Evolutionary conservation across 2,329 filamentous ascomycete genomes (phyloP), one percentile per base, ranked within the genome.

Genomic region (Pseudogymnoascus sp.): DNA sequence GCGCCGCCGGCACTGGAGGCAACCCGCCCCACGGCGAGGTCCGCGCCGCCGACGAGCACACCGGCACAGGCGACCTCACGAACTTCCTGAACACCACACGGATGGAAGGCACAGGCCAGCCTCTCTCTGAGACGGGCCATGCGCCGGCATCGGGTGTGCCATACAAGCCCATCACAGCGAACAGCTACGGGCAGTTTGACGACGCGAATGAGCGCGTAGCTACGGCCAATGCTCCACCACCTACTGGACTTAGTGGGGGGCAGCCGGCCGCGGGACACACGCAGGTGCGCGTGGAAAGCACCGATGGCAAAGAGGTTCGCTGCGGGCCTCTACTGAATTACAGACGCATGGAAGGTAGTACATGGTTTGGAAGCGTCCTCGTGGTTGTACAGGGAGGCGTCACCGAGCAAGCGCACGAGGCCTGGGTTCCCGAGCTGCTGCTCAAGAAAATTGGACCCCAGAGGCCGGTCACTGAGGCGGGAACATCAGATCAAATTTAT

Each of bases 301-400:
- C 59, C 29, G 63, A 64, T 9, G 64, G 80, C 52, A 80, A 77
- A 69, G 84, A 89, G 64, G 80, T 92, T 29, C 78, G 88, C 12
- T 87, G 84, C 67, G 89, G 89, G 0, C 89, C 89, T 18, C 76
- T 93, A 66, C 76, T 93, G 65, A 93, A 93, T 75, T 93, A 92
- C 73, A 81, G 87, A 66, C 83, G 84, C 69, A 92, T 88, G 84
- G 83, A 87, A 68, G 81, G 80, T 29, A 78, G 78, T 39, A 76
- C 75, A 40, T 97, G 93, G 92, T 80, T 89, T 69, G 92, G 93
- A 63, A 96, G 91, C 72, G 89, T 96, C 6, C 77, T 97, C 68
- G 78, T 97, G 59, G 91, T 97, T 60, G 89, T 87, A 13, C 86
- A 82, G 60, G 88, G 91, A 4, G 88, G 88, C 25, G 85, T 81